Percentiles rank a stretch among this genome's conserved stretches.
Evolutionary conservation across 1,284 basidiomycete species (phyloP).

Genomic region (Melampsora americana): DNA sequence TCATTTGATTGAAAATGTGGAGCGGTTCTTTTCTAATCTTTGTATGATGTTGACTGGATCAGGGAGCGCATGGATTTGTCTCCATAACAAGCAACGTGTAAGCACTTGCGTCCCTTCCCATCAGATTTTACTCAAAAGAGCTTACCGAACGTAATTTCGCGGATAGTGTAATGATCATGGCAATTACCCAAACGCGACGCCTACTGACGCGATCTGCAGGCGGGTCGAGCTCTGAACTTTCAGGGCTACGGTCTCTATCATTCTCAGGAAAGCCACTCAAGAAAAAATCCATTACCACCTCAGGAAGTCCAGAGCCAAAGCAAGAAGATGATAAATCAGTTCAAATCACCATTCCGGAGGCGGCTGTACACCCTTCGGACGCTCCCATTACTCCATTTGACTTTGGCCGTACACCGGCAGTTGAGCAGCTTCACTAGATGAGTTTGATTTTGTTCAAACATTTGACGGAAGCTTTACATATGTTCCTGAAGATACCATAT

Average conservation of each 20-base stretch:
- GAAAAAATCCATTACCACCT: neutral
- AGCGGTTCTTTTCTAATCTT: neutral
- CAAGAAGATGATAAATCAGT: neutral
- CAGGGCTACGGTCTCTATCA: neutral
- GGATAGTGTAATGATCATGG: constrained; percentile 2
- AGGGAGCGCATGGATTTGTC: constrained; percentile 10
- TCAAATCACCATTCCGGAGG: neutral
- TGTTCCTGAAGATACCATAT: no score
- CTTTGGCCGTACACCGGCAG: neutral
- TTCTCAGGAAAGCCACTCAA: neutral
- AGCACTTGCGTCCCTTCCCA: neutral
- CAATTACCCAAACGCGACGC: neutral
- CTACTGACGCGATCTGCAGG: neutral
- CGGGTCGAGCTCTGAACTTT: neutral
- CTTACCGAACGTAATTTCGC: neutral
- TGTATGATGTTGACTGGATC: neutral
- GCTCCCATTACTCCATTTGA: neutral
- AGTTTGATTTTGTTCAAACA: no score
- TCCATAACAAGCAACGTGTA: constrained; percentile 12
- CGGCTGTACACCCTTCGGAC: neutral
- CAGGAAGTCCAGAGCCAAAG: neutral
- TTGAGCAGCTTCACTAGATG: no score
- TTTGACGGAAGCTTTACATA: no score
- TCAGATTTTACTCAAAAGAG: no score
- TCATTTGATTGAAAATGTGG: neutral